phyloP scores from a whole-genome alignment of 352 stramenopile genomes.

The Phytophthora multivora region DNA sequence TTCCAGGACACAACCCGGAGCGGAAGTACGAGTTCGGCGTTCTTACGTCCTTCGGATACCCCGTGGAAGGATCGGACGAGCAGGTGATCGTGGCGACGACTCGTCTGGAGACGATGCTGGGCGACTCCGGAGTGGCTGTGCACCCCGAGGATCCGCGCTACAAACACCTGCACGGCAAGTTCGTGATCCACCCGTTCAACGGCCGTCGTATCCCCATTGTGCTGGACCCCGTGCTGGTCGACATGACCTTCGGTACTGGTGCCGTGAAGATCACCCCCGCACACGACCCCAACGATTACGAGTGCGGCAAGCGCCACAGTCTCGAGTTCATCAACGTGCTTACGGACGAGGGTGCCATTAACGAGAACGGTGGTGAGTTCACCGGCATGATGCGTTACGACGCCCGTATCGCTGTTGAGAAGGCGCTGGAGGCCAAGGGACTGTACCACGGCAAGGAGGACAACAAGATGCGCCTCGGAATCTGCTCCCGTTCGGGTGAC shows the following conservation, averaged over 20 bases:
- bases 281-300: slow-evolving; percentile 99
- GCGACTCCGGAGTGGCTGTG: slow-evolving; percentile 97
- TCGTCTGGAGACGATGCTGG: slow-evolving; percentile 99
- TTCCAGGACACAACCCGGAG: slow-evolving; percentile 96
- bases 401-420: slow-evolving; percentile 85
- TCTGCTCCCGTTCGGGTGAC: slow-evolving; percentile 98
- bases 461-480: slow-evolving; percentile 98
- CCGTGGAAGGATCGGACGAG: slow-evolving; percentile 90
- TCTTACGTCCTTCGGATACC: slow-evolving; percentile 98
- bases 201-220: slow-evolving; percentile 97
- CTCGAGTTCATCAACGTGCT: slow-evolving; percentile 98
- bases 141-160: slow-evolving; percentile 99
- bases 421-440: slow-evolving; percentile 93
- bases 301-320: slow-evolving; percentile 96
- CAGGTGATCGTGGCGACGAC: slow-evolving; percentile 91
- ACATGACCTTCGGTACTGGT: slow-evolving; percentile 99
- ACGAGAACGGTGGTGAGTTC: slow-evolving; percentile 92
- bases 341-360: slow-evolving; percentile 96
- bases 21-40: slow-evolving; percentile 99
- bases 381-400: slow-evolving; percentile 90
- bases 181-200: slow-evolving; percentile 98
- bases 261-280: slow-evolving; percentile 99
- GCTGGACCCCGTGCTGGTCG: slow-evolving; percentile 94
- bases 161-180: slow-evolving; percentile 98
- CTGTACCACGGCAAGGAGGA: slow-evolving; percentile 96